Evolutionary conservation across 2,329 filamentous ascomycete genomes (phyloP), one percentile per base, ranked within the genome.

Genomic region (Colletotrichum musicola): DNA sequence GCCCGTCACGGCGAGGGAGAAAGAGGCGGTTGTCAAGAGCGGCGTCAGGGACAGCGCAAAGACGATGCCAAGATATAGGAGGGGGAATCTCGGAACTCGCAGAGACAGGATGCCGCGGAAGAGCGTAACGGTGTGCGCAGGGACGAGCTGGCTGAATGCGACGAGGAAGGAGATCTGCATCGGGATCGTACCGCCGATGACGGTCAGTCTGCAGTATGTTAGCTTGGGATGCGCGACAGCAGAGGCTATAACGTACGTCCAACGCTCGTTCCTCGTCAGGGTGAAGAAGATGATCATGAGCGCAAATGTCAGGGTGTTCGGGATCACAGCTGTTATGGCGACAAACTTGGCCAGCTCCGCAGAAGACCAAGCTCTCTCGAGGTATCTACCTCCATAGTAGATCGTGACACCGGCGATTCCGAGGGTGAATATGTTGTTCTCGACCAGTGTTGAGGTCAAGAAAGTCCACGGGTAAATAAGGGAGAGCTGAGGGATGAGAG

Each of bases 61-160:
- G 69, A 97, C 87, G 65, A 93, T 71, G 86, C 89, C 84, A 86
- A 97, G 78, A 90, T 92, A 85, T 82, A 96, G 71, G 82, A 97
- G 83, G 12, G 89, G 89, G 74, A 90, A 89, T 55, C 88, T 84
- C 18, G 89, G 89, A 62, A 99, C 94, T 73, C 95, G 93, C 79
- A 98, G 90, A 69, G 96, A 97, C 68, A 98, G 79, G 70, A 97
- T 83, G 72, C 94, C 94, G 72, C 92, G 92, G 83, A 97, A 95
- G 67, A 99, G 89, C 4, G 95, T 96, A 61, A 98, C 95, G 12
- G 96, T 99, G 80, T 99, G 96, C 71, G 97, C 95, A 22, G 96
- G 96, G 42, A 98, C 92, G 57, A 99, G 93, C 81, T 99, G 96
- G 82, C 97, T 98, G 82, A 98, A 97, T 62, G 95, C 93, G 75